Conservation (phyloP, 2,329 filamentous ascomycete genomes). For the Trichophyton simii region DNA sequence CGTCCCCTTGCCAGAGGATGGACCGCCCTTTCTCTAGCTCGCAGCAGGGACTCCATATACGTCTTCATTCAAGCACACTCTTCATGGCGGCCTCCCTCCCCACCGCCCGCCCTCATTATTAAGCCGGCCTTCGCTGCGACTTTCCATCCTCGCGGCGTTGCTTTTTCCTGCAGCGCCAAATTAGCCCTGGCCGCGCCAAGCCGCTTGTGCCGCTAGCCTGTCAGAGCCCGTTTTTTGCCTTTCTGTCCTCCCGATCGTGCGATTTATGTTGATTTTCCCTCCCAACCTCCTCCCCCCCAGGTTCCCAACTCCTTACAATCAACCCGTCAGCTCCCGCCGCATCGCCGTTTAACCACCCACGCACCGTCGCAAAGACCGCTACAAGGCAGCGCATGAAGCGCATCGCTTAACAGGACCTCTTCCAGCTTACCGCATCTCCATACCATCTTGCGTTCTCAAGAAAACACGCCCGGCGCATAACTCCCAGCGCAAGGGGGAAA, state of each 20-base stretch:
- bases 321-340: background rate
- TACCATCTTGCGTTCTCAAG: background rate
- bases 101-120: background rate
- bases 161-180: background rate
- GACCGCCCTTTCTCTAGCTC: background rate
- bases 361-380: background rate
- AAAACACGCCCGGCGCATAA: constrained; percentile 3
- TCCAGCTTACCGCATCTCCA: constrained; percentile 2
- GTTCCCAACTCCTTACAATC: background rate
- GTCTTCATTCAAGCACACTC: background rate
- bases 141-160: background rate
- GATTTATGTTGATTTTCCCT: constrained; percentile 2
- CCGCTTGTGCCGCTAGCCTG: constrained; percentile 3
- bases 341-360: background rate
- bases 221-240: constrained; percentile 1
- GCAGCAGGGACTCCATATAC: background rate
- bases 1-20: background rate
- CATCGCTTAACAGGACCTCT: constrained; percentile 1
- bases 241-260: constrained; percentile 2
- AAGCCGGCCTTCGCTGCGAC: background rate
- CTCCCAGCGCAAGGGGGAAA: constrained; percentile 1
- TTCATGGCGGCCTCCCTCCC: background rate
- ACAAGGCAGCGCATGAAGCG: constrained; percentile 5
- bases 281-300: constrained; percentile 1
- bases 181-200: background rate